Base-by-base conservation (phyloP, 192 early-diverging fungal genomes). In the Entomortierella lignicola region DNA sequence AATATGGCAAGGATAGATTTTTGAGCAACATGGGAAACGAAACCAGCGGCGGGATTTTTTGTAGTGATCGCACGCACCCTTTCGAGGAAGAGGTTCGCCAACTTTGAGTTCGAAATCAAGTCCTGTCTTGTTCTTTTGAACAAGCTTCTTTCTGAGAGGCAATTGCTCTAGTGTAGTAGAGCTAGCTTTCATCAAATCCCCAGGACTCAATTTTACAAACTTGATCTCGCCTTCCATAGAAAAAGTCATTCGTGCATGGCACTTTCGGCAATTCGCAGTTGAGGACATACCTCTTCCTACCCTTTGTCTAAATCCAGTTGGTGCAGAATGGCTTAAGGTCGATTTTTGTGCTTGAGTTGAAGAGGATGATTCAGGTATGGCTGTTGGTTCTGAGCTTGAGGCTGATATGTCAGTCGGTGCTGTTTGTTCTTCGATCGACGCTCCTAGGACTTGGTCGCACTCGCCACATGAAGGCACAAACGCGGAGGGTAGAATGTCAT, bases 21-120 rank as follows among this genome's bases (percentile, higher is more conserved):
- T 93, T 58, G 87, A 88, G 69, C 96, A 98, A 85, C 96, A 98
- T 0, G 94, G 91, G 75, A 98, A 98, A 21, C 96, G 88, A 82
- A 98, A 93, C 94, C 94, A 98, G 25, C 96, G 86, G 44, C 90
- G 90, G 23, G 93, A 94, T 77, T 92, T 93, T n/a, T 86, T 72
- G 77, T 95, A 98, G 60, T 98, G 95, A 54, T 86, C 82, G 81
- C 96, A 98, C 0, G 92, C 81, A 2, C 96, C 96, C 56, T 92
- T 89, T 42, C 92, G 66, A 0, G 94, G 92, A 30, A 96, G 82
- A 18, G 94, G 89, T 66, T 85, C 83, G 6, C 94, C 94, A 0
- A 93, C 84, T 18, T 91, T 86, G 41, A 97, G 82, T n/a, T 89
- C 91, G 39, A 87, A 66, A 18, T 72, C 83, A 25, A 89, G 82